phyloP scores from a whole-genome alignment of 345 rosid species.

The Eucalyptus shirleyi region DNA sequence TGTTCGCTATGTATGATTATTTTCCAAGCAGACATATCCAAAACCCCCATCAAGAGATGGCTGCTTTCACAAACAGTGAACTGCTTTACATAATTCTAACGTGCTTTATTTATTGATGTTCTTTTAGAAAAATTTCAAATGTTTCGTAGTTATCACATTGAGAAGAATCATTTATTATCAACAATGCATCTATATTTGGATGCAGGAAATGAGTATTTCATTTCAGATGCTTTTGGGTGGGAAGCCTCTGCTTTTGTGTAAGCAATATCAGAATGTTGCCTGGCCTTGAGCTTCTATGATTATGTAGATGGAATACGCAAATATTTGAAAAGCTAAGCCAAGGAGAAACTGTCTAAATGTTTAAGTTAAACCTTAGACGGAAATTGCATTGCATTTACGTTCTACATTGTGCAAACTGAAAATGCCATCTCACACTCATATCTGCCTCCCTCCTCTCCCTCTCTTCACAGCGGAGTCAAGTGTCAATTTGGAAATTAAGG shows the following conservation, averaged over 20 bases:
- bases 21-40: not conserved
- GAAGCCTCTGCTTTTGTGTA: slow-evolving; percentile 43
- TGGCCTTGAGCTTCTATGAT: not conserved
- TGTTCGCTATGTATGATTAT: not conserved
- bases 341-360: not conserved
- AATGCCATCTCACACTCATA: not conserved
- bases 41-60: not conserved
- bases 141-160: slow-evolving; percentile 4
- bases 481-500: not conserved
- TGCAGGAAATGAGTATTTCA: slow-evolving; percentile 41
- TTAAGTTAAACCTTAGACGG: not conserved
- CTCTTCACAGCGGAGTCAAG: not conserved
- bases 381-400: not conserved
- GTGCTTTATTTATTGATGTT: not conserved
- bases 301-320: not conserved
- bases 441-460: not conserved
- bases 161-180: not conserved
- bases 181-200: slow-evolving; percentile 52
- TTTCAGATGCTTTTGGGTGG: slow-evolving; percentile 43
- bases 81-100: not conserved
- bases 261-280: slow-evolving; percentile 17
- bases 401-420: not conserved
- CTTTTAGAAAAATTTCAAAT: slow-evolving; percentile 17
- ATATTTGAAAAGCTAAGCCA: not conserved
- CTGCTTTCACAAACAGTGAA: not conserved